A percentile compares a stretch with the other conserved stretches of the same genome.
Conservation (phyloP, 306 rosid genomes). For the Vigna trinervia region DNA sequence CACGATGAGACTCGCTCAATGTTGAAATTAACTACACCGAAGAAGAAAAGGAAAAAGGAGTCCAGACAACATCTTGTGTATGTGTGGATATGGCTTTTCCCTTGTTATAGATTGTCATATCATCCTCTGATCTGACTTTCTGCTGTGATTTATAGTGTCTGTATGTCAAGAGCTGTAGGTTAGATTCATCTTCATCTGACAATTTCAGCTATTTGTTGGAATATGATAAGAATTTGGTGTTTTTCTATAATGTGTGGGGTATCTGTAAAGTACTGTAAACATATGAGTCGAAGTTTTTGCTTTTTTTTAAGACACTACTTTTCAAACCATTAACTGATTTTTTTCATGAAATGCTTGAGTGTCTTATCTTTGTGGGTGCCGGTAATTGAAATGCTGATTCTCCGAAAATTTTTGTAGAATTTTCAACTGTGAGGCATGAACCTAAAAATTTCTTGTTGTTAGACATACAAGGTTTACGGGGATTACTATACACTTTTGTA, state of each 20-base stretch:
- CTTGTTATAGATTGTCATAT: conserved; percentile 3
- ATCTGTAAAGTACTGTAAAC: background rate
- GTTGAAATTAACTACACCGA: background rate
- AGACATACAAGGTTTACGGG: background rate
- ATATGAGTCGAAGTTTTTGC: background rate
- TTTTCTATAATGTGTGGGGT: background rate
- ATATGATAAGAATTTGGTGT: background rate
- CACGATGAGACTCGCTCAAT: background rate
- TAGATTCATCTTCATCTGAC: background rate
- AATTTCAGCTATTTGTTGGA: conserved; percentile 15
- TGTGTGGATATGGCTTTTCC: background rate
- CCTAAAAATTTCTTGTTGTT: conserved; percentile 14
- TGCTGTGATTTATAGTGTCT: conserved; percentile 4
- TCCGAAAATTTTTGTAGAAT: background rate
- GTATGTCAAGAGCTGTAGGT: background rate
- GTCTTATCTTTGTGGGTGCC: background rate
- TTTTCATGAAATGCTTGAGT: background rate
- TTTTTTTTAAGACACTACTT: conserved; percentile 6
- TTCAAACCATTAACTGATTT: background rate
- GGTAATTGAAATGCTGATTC: background rate
- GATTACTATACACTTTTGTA: background rate
- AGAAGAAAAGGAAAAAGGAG: background rate
- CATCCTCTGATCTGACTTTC: conserved; percentile 18
- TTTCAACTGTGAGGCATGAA: conserved; percentile 25
- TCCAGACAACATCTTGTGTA: background rate